Evolutionary conservation across 2,329 filamentous ascomycete genomes (phyloP).

Genomic region (Ophiostoma himal-ulmi): DNA sequence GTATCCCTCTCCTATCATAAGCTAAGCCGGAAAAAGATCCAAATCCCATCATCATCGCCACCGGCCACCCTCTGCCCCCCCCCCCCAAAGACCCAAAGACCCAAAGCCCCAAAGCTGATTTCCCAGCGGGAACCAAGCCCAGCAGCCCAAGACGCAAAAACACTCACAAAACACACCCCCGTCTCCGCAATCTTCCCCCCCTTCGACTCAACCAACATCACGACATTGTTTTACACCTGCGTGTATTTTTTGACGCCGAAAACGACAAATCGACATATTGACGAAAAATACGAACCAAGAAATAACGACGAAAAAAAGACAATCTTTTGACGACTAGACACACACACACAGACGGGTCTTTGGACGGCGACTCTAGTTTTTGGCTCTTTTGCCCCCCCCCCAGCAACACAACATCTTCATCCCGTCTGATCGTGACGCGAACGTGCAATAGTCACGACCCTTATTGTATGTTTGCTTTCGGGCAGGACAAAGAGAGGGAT

Average conservation of each 20-base stretch:
- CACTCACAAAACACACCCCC: slow-evolving; percentile 12
- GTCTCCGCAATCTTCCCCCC: neutral
- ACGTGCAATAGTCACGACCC: neutral
- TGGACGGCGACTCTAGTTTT: neutral
- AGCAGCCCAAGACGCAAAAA: neutral
- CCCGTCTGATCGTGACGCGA: neutral
- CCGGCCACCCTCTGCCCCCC: neutral
- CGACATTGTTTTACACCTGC: neutral
- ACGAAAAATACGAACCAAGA: neutral
- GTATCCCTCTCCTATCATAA: slow-evolving; percentile 10
- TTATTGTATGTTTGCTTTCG: neutral
- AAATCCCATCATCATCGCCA: slow-evolving; percentile 15
- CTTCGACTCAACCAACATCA: neutral
- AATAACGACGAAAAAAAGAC: neutral
- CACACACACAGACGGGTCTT: neutral
- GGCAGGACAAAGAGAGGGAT: neutral
- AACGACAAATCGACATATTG: neutral
- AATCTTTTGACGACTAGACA: neutral
- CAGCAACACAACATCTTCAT: neutral
- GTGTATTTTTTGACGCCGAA: neutral
- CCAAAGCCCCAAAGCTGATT: slow-evolving; percentile 1
- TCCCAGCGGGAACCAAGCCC: neutral
- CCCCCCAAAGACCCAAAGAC: neutral
- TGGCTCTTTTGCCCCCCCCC: neutral
- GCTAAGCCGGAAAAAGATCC: slow-evolving; percentile 7